Percentiles rank a stretch among this genome's conserved stretches.
These are phyloP conservation scores for Brassica incana DNA, from an alignment of 345 rosid genomes.

Conservation along the genomic window DNA sequence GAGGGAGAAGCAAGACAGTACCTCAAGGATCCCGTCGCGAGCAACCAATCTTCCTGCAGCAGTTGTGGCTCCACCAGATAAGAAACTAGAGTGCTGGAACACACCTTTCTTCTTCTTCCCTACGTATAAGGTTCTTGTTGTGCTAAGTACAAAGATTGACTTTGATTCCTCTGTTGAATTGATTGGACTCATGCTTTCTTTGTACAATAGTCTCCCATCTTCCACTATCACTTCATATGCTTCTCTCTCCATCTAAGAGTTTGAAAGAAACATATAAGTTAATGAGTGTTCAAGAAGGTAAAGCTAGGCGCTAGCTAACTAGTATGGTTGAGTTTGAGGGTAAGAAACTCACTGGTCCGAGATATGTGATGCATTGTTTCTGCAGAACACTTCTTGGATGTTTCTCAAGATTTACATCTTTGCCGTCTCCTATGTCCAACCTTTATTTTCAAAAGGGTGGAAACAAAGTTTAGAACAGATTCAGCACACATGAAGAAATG, in stretches of 20 bases:
- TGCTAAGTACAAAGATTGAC: conserved; percentile 74
- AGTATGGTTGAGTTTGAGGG: neutral
- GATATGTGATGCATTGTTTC: conserved; percentile 57
- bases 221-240: conserved; percentile 64
- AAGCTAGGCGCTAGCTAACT: neutral
- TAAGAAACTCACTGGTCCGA: conserved; percentile 61
- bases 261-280: conserved; percentile 7
- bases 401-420: conserved; percentile 56
- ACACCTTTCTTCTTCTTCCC: conserved; percentile 62
- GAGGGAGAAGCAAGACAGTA: conserved; percentile 28
- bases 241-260: conserved; percentile 61
- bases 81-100: conserved; percentile 57
- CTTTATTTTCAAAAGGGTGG: conserved; percentile 41
- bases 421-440: conserved; percentile 82
- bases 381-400: conserved; percentile 54
- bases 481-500: neutral
- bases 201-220: conserved; percentile 56
- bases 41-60: conserved; percentile 69
- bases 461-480: conserved; percentile 28
- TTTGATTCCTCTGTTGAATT: conserved; percentile 51
- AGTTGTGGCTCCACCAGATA: conserved; percentile 67
- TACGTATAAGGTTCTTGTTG: conserved; percentile 60
- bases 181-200: conserved; percentile 44
- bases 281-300: conserved; percentile 5
- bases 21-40: conserved; percentile 59